A percentile compares a stretch with the other conserved stretches of the same genome.
Evolutionary conservation across 192 early-diverging fungal species (phyloP).

Genomic region (Coemansia sp.): DNA sequence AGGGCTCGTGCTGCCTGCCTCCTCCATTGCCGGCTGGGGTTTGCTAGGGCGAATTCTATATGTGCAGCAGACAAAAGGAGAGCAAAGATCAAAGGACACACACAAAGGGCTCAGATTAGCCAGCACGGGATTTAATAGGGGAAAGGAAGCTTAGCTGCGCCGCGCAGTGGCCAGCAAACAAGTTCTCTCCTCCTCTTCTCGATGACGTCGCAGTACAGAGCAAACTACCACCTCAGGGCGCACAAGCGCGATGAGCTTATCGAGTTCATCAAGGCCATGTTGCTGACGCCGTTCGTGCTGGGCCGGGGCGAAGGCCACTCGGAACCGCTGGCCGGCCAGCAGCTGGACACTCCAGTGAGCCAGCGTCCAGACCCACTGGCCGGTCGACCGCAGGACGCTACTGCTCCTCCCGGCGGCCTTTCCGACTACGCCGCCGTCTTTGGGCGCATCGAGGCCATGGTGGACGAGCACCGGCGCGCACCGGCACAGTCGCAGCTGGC

Average conservation of each 20-base stretch:
- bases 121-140: no score
- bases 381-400: background rate
- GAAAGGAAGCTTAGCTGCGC: no score
- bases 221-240: conserved; percentile 56
- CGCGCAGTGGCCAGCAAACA: no score
- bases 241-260: conserved; percentile 89
- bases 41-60: no score
- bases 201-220: conserved; percentile 48
- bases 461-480: conserved; percentile 57
- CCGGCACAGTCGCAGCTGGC: conserved; percentile 66
- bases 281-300: conserved; percentile 82
- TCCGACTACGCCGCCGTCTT: conserved; percentile 69
- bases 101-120: no score
- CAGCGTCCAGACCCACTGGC: background rate
- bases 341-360: no score
- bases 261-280: conserved; percentile 85
- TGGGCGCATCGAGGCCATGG: conserved; percentile 68
- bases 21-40: no score
- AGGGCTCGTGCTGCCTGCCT: no score
- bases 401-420: background rate
- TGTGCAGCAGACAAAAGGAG: no score
- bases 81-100: no score
- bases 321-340: no score
- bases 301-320: no score
- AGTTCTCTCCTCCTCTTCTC: background rate